These are phyloP conservation scores for Kalaharituber pfeilii DNA, from an alignment of 2,329 filamentous ascomycete species.

Conservation along the genomic window DNA sequence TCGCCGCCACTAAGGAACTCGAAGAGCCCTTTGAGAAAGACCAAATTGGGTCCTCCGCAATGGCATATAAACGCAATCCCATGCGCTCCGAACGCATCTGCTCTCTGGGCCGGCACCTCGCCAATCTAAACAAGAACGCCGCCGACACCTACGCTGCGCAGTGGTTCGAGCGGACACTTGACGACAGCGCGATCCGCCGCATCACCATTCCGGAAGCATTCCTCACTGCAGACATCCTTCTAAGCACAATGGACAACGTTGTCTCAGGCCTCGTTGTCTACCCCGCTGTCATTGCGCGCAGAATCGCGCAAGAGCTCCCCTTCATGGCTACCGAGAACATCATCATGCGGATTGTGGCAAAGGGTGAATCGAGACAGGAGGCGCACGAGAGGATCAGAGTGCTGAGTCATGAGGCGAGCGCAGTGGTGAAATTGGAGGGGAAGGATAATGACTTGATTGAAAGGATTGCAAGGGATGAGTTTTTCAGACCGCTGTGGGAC, in stretches of 20 bases:
- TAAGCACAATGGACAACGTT: constrained; percentile 51
- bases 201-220: constrained; percentile 49
- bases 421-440: constrained; percentile 56
- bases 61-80: constrained; percentile 48
- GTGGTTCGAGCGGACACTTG: constrained; percentile 62
- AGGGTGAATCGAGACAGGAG: constrained; percentile 57
- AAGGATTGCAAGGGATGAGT: constrained; percentile 52
- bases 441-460: constrained; percentile 67
- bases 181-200: constrained; percentile 54
- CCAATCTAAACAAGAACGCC: constrained; percentile 21
- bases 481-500: constrained; percentile 54
- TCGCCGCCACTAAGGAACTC: constrained; percentile 62
- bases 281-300: constrained; percentile 50
- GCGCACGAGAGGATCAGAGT: constrained; percentile 79
- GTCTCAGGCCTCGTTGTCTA: constrained; percentile 59
- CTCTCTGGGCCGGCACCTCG: constrained; percentile 25
- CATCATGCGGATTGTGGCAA: constrained; percentile 59
- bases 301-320: constrained; percentile 58
- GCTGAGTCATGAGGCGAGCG: constrained; percentile 56
- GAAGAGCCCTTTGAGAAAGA: constrained; percentile 69
- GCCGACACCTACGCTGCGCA: constrained; percentile 50
- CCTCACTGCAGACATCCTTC: constrained; percentile 49
- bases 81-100: constrained; percentile 31
- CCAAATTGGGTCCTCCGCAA: constrained; percentile 54
- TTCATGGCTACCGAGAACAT: constrained; percentile 66